Evolutionary conservation across 139 green algal species (phyloP).

Genomic region (Picochlorum sp.): DNA sequence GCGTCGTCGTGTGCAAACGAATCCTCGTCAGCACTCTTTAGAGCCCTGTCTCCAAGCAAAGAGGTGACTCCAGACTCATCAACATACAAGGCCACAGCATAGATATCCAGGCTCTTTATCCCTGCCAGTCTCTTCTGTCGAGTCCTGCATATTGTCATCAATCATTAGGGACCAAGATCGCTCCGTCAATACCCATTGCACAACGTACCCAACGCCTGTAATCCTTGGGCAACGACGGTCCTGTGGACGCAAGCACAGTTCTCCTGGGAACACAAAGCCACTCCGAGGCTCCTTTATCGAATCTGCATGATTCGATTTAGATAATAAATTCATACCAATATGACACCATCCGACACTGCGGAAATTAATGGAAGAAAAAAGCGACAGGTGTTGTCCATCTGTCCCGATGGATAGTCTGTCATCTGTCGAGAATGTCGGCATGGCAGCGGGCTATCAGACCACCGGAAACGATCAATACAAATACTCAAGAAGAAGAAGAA

Average conservation of each 20-base stretch:
- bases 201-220: too few species aligned
- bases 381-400: neutral
- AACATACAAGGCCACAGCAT: slow-evolving; percentile 18
- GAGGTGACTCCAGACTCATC: slow-evolving; percentile 1
- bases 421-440: neutral
- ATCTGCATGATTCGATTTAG: too few species aligned
- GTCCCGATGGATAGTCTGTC: neutral
- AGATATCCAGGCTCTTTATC: slow-evolving; percentile 19
- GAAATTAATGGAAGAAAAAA: neutral
- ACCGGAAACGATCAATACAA: neutral
- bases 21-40: neutral
- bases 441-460: neutral
- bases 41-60: neutral
- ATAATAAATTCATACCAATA: too few species aligned
- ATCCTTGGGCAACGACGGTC: too few species aligned
- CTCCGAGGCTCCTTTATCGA: too few species aligned
- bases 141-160: neutral
- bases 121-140: slow-evolving; percentile 11
- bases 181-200: too few species aligned
- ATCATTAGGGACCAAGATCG: neutral
- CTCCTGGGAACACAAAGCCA: slow-evolving; percentile 1
- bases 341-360: neutral
- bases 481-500: neutral
- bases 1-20: neutral
- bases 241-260: neutral